Evolutionary conservation across 1,284 basidiomycete genomes (phyloP), one percentile per base, ranked within the genome.

Genomic region (Apiotrichum porosum): DNA sequence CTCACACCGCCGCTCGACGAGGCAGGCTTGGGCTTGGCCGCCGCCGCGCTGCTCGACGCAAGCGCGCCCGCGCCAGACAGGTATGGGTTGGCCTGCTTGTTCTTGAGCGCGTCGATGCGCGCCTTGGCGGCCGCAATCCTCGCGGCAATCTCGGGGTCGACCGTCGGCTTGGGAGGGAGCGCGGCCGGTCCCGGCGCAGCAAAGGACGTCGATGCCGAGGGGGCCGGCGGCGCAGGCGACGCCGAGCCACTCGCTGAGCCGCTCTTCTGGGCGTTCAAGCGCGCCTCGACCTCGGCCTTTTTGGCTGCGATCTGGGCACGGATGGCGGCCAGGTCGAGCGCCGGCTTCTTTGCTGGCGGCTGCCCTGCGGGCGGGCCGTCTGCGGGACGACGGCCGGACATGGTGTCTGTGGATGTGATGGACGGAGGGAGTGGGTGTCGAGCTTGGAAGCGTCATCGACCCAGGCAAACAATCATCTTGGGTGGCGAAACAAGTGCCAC

Each of bases 251-350:
- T 30, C 71, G 72, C 10, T 72, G 68, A n/a, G 74, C 67, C 9
- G 74, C 76, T 21, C 71, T 57, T 3, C 59, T 54, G 28, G 58
- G 17, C 69, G 60, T 77, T 67, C 10, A 75, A 74, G 37, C 75
- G 80, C 4, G 69, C 70, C 66, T 82, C 84, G 77, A 91, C 84
- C 6, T 81, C 81, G 12, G 88, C 87, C 46, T 88, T 80, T 68
- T 87, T 87, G 12, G 88, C 88, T 18, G 85, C 80, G 48, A 93
- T 83, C 72, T 90, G 87, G 10, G 88, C 88, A 47, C 68, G 61
- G 43, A 74, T 72, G 37, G 69, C 56, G 36, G 35, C 43, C 21
- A 56, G 42, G 45, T 56, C 51, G 13, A 53, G 33, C 21, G 47
- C 48, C 28, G 48, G 45, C 41, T 57, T 57, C 41, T 57, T 57